Evolutionary conservation across 2,329 filamentous ascomycete species (phyloP).

Genomic region (Fusarium sp.): DNA sequence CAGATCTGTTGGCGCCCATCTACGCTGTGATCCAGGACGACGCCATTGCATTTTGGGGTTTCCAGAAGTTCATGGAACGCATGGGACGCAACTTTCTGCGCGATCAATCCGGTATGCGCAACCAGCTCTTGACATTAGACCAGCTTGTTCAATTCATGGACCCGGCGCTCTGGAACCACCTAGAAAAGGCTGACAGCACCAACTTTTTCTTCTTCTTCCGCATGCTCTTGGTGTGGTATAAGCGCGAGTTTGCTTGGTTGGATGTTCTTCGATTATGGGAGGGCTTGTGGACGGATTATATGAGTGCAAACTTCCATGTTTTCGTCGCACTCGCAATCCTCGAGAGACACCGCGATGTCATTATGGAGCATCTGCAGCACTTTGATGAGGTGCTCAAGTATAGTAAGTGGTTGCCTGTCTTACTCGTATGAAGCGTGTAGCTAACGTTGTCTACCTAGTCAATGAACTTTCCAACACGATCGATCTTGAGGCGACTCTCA

Average conservation of each 20-base stretch:
- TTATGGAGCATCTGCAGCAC: slow-evolving; percentile 91
- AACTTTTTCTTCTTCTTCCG: slow-evolving; percentile 99
- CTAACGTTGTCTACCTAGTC: slow-evolving; percentile 65
- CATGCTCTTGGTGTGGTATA: slow-evolving; percentile 99
- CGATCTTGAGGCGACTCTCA: slow-evolving; percentile 84
- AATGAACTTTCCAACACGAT: slow-evolving; percentile 96
- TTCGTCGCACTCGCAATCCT: slow-evolving; percentile 94
- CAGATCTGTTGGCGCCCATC: slow-evolving; percentile 91
- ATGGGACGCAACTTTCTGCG: slow-evolving; percentile 98
- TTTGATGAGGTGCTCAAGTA: slow-evolving; percentile 99
- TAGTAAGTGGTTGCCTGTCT: slow-evolving; percentile 61
- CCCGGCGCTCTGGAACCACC: slow-evolving; percentile 88
- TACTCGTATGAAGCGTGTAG: not conserved
- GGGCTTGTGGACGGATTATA: slow-evolving; percentile 89
- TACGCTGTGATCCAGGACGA: slow-evolving; percentile 99
- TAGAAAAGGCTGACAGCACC: slow-evolving; percentile 89
- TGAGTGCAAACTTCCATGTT: slow-evolving; percentile 89
- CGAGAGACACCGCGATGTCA: slow-evolving; percentile 95
- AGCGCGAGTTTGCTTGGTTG: slow-evolving; percentile 91
- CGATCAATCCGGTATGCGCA: slow-evolving; percentile 95
- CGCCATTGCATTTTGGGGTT: slow-evolving; percentile 95
- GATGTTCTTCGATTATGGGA: slow-evolving; percentile 94
- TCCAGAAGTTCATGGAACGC: slow-evolving; percentile 94
- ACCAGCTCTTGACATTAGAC: slow-evolving; percentile 88
- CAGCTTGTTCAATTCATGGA: slow-evolving; percentile 98